Base-by-base conservation (phyloP, 2,329 filamentous ascomycete genomes). In the Ophiostoma fasciatum region DNA sequence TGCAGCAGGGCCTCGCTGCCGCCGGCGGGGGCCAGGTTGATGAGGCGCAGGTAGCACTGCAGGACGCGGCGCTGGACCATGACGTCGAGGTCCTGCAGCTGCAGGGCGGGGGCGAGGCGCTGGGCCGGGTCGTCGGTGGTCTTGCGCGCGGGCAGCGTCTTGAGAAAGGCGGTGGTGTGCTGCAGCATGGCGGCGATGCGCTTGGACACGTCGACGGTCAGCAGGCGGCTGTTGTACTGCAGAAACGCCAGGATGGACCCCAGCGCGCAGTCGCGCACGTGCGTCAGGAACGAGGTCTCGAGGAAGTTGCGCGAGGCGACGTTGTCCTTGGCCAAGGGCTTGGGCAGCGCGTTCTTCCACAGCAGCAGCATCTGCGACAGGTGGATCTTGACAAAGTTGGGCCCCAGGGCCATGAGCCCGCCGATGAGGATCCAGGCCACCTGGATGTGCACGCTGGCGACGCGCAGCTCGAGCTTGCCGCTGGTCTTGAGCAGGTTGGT, bases 301-400 rank as follows among this genome's bases (percentile, higher is more conserved):
- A 96, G 64, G 34, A 84, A 69, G 43, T 82, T 88, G 36, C 87
- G 74, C 43, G 88, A 77, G 0, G 79, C 74, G 34, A 84, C 83
- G 46, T 90, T 92, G 46, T 96, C 88, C 54, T 85, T 92, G 23
- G 84, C 78, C n/a, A 96, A 59, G 6, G 92, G 88, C 50, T 92
- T 94, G 1, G 92, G 88, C 10, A 98, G 66, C 0, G 90, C 88
- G 55, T 96, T 98, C 57, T 94, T 94, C 90, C 90, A 98, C 7
- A 98, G 63, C 8, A 98, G 63, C 38, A 98, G 74, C 17, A 98
- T 66, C 51, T 98, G 90, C 3, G 87, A 88, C 7, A 98, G 68
- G 57, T 98, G 90, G 18, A 96, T 96, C 59, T 98, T 98, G 56
- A 96, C 88, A 55, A 98, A 98, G 55, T 94, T 96, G 4, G 90